These are phyloP conservation scores for Colletotrichum sp. DNA, from an alignment of 2,329 filamentous ascomycete genomes.

Conservation along the genomic window DNA sequence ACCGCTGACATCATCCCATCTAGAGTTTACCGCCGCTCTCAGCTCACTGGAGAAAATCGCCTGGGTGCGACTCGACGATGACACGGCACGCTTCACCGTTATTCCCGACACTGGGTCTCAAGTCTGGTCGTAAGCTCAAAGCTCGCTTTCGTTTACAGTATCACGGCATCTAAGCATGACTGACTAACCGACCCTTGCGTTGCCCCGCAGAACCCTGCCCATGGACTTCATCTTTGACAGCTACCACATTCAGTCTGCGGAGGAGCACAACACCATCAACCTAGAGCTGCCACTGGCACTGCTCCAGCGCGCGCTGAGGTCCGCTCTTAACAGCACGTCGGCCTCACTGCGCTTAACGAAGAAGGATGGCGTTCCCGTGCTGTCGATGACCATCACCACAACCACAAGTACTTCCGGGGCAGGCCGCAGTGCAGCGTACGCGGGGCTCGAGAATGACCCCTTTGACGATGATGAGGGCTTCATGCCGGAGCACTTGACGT, in stretches of 20 bases:
- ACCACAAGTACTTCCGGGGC: constrained; percentile 60
- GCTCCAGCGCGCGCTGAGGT: constrained; percentile 89
- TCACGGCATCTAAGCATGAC: neutral
- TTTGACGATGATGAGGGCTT: constrained; percentile 51
- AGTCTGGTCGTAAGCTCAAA: constrained; percentile 82
- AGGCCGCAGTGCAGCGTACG: constrained; percentile 25
- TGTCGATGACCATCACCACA: constrained; percentile 89
- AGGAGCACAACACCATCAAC: constrained; percentile 87
- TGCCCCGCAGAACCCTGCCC: constrained; percentile 52
- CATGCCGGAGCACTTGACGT: constrained; percentile 57
- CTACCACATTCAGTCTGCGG: constrained; percentile 86
- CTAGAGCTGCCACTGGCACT: constrained; percentile 90
- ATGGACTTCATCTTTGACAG: constrained; percentile 87
- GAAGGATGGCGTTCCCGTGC: constrained; percentile 83
- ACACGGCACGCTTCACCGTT: constrained; percentile 90
- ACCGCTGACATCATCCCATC: neutral
- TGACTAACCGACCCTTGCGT: neutral
- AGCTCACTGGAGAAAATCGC: constrained; percentile 79
- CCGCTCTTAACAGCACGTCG: constrained; percentile 79
- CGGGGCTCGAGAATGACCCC: constrained; percentile 35
- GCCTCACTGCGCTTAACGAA: constrained; percentile 91
- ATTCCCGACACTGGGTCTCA: constrained; percentile 94
- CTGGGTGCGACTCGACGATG: constrained; percentile 88
- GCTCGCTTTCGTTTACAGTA: neutral
- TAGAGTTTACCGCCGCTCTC: constrained; percentile 69